Conservation (phyloP, 225 moss, liverwort and hornwort species). For the Antitrichia curtipendula region DNA sequence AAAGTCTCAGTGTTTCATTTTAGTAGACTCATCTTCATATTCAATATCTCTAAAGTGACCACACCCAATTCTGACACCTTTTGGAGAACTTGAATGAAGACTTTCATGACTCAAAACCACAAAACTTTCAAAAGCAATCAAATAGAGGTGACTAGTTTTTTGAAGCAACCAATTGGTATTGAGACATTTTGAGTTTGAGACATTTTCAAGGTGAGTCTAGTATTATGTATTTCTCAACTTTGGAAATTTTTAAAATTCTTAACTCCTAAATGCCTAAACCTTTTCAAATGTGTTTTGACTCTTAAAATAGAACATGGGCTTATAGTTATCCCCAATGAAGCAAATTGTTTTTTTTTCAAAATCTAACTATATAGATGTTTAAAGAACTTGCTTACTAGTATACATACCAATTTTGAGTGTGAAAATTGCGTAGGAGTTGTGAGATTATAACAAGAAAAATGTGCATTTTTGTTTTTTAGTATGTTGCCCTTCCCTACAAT, state of each 20-base stretch:
- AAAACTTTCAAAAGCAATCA: neutral
- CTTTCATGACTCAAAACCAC: neutral
- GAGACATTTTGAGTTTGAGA: neutral
- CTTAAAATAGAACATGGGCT: no score
- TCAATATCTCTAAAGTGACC: neutral
- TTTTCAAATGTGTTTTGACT: no score
- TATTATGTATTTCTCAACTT: neutral
- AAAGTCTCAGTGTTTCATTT: neutral
- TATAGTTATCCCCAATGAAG: no score
- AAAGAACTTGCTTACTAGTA: no score
- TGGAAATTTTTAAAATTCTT: neutral
- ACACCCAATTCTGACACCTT: neutral
- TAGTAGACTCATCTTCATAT: neutral
- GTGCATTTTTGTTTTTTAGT: no score
- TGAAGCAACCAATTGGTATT: neutral
- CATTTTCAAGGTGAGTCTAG: neutral
- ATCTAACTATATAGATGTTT: no score
- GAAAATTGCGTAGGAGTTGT: no score
- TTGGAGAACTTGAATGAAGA: neutral
- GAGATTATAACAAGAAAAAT: no score
- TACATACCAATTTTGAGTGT: no score
- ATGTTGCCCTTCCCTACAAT: no score
- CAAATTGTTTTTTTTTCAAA: no score
- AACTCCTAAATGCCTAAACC: no score
- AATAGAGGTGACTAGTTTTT: neutral